phyloP scores from a whole-genome alignment of 2,329 filamentous ascomycete genomes.

The Aspergillus japonicus region DNA sequence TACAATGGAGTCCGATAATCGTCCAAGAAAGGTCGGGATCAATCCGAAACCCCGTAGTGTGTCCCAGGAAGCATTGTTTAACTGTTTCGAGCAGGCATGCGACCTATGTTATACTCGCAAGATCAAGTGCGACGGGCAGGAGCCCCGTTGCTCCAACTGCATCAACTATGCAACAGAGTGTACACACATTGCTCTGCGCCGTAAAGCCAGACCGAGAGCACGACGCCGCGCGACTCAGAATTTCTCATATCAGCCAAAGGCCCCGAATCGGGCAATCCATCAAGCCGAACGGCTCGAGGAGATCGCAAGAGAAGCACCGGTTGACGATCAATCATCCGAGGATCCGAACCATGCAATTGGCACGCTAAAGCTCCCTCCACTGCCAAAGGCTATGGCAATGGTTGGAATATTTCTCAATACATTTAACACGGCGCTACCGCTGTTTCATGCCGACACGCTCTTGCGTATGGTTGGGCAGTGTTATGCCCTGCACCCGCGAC shows the following conservation, averaged over 20 bases:
- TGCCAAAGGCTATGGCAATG: too few species aligned
- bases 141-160: not conserved
- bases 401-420: too few species aligned
- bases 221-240: not conserved
- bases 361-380: not conserved
- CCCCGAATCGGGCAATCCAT: too few species aligned
- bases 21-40: not conserved
- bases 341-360: not conserved
- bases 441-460: too few species aligned
- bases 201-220: not conserved
- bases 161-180: not conserved
- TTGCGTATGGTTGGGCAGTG: too few species aligned
- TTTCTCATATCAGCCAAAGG: not conserved
- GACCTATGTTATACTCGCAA: slow-evolving; percentile 3
- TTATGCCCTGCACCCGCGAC: not conserved
- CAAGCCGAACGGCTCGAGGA: too few species aligned
- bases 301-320: too few species aligned
- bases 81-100: not conserved
- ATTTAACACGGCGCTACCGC: too few species aligned
- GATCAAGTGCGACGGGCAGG: slow-evolving; percentile 3
- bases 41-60: not conserved
- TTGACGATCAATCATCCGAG: too few species aligned
- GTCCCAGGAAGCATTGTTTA: not conserved
- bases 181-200: not conserved
- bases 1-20: not conserved